Evolutionary conservation across 129 eudicot genomes (phyloP).

Genomic region (Helianthus tuberosus): DNA sequence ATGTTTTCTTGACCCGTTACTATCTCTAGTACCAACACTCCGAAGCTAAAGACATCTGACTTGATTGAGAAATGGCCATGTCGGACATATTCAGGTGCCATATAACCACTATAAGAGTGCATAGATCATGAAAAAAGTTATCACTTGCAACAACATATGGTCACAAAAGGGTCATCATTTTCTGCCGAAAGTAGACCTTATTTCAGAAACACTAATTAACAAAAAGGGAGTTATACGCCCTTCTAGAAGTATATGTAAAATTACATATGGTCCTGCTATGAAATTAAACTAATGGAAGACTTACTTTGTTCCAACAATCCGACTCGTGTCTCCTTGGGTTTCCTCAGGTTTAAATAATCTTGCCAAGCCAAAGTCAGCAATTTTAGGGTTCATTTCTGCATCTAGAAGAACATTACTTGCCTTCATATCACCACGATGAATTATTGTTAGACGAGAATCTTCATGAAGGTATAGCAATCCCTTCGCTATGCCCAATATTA

Average conservation of each 20-base stretch:
- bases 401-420: slow-evolving; percentile 9
- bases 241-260: neutral
- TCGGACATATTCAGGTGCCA: neutral
- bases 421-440: slow-evolving; percentile 12
- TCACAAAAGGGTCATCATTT: neutral
- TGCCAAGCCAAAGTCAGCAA: slow-evolving; percentile 18
- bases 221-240: neutral
- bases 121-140: neutral
- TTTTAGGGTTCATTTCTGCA: slow-evolving; percentile 14
- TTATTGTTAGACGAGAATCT: neutral
- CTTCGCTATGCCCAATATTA: neutral
- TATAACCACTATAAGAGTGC: slow-evolving; percentile 7
- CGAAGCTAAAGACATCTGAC: neutral
- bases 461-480: slow-evolving; percentile 6
- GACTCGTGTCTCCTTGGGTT: slow-evolving; percentile 11
- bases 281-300: neutral
- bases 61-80: slow-evolving; percentile 7
- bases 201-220: neutral
- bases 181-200: neutral
- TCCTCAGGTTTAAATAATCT: slow-evolving; percentile 1
- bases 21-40: slow-evolving; percentile 8
- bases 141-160: neutral
- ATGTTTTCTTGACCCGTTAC: slow-evolving; percentile 3
- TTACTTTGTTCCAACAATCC: slow-evolving; percentile 1
- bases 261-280: neutral